These are phyloP conservation scores for Leersia perrieri DNA, from an alignment of 176 grass and related monocot genomes.

Conservation along the genomic window DNA sequence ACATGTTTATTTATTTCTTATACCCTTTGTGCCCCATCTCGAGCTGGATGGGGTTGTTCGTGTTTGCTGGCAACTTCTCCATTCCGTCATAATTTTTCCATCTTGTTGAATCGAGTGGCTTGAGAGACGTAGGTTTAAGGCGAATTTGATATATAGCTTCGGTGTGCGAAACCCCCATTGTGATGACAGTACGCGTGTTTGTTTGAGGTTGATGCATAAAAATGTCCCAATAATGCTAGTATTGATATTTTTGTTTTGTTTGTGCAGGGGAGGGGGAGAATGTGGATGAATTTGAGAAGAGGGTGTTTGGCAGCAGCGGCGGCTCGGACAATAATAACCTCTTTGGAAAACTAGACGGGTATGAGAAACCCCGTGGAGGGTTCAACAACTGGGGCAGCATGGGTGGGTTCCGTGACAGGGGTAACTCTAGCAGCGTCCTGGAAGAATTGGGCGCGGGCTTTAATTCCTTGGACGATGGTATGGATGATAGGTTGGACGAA, in stretches of 20 bases:
- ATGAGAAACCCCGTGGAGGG: slow-evolving; percentile 29
- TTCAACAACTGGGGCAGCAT: slow-evolving; percentile 12
- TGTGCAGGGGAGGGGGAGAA: slow-evolving; percentile 27
- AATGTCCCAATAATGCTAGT: neutral
- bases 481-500: slow-evolving; percentile 47
- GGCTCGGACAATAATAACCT: slow-evolving; percentile 11
- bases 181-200: neutral
- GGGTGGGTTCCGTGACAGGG: slow-evolving; percentile 6
- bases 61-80: neutral
- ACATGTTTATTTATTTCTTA: no score
- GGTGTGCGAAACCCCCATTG: neutral
- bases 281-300: slow-evolving; percentile 41
- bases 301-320: slow-evolving; percentile 54
- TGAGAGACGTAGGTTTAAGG: slow-evolving; percentile 15
- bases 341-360: slow-evolving; percentile 52
- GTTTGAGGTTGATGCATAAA: neutral
- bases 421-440: slow-evolving; percentile 5
- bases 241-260: slow-evolving; percentile 15
- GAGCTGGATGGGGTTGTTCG: neutral
- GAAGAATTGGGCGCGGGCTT: neutral
- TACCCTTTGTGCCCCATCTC: no score
- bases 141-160: slow-evolving; percentile 14
- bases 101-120: neutral
- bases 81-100: neutral
- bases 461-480: slow-evolving; percentile 66